Base-by-base conservation (phyloP, 2,329 filamentous ascomycete species). In the Podosphaera fusca region DNA sequence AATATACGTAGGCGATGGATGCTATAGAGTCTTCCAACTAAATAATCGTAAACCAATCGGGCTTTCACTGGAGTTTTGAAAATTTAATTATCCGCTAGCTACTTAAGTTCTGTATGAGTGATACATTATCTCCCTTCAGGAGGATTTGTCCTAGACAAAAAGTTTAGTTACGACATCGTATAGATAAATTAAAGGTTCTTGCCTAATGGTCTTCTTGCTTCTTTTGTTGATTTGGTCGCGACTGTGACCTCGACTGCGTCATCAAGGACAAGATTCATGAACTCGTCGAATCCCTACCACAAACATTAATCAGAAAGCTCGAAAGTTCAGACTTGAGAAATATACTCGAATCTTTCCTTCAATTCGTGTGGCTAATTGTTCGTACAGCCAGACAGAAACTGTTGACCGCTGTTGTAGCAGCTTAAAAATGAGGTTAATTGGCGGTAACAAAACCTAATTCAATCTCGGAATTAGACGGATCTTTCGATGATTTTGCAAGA, bases 241-340 rank as follows among this genome's bases (percentile, higher is more conserved):
- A 87, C 79, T 69, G 83, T 85, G 50, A 98, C 88, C 72, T 96
- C 90, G 58, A 95, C 81, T 35, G 92, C 92, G 65, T 98, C 88
- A 67, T 98, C 92, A 63, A 95, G 79, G 45, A 96, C 92, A 55
- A 98, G 75, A 73, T 98, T 98, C 89, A 98, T 95, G 73, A 96
- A 98, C 71, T 98, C 92, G 69, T 98, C 92, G 64, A 98, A 98
- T 12, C 92, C 89, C 88, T 95, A 60, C 1, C 40, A 21, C 57
- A 63, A 21, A 21, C 52, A 8, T 49, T 67, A 55, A 66, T 60
- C 58, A 57, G 31, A 45, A 46, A 31, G 33, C 35, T 35, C 31
- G 3, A 54, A 8, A 1, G 30, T 9, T 54, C 14, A 1, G 10
- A 34, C 3, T 54, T 36, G 29, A 14, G 7, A 30, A 30, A 70